Evolutionary conservation across 345 rosid genomes (phyloP).

Genomic region (Brassica napus): Da-Ae NC_063435.1:6077501-6078000

Average conservation of each 20-base stretch:
- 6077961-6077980: no score
- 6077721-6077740: not conserved
- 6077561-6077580: not conserved
- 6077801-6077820: not conserved
- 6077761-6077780: slow-evolving; percentile 4
- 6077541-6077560: not conserved
- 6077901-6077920: no score
- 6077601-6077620: not conserved
- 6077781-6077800: not conserved
- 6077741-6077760: slow-evolving; percentile 5
- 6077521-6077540: not conserved
- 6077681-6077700: slow-evolving; percentile 7
- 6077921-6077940: no score
- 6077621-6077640: not conserved
- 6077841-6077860: slow-evolving; percentile 7
- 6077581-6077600: not conserved
- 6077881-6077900: no score
- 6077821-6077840: not conserved
- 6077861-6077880: not conserved
- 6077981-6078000: no score
- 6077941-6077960: no score
- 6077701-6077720: not conserved
- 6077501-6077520: not conserved
- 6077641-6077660: not conserved
- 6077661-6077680: not conserved